Evolutionary conservation across 805 yeast genomes (phyloP).

Genomic region (Cyberlindnera maclurae): DNA sequence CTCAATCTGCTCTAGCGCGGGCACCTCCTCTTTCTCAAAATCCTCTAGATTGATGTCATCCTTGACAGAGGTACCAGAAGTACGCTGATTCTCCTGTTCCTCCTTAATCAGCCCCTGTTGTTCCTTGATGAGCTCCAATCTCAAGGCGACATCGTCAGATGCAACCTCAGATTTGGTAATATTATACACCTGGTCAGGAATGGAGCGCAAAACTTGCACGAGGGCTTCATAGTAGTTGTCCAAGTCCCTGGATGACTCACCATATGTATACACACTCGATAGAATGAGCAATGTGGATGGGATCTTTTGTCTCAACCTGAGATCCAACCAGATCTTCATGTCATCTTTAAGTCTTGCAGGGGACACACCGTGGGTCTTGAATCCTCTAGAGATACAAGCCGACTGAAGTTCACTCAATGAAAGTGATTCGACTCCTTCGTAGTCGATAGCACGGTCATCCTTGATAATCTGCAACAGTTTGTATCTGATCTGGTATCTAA

Average conservation of each 20-base stretch:
- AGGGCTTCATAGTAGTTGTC: conserved; percentile 77
- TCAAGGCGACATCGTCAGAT: conserved; percentile 51
- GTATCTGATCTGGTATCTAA: conserved; percentile 91
- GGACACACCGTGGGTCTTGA: conserved; percentile 68
- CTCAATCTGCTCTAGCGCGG: conserved; percentile 5
- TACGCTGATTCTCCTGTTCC: conserved; percentile 56
- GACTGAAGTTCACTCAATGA: conserved; percentile 72
- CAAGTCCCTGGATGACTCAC: conserved; percentile 41
- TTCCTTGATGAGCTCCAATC: conserved; percentile 66
- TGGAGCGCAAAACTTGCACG: conserved; percentile 75
- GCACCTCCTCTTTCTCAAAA: conserved; percentile 24
- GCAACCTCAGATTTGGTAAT: conserved; percentile 87
- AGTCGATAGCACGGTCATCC: conserved; percentile 87
- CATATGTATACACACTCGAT: conserved; percentile 85
- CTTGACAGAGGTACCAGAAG: conserved; percentile 20
- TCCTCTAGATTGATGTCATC: conserved; percentile 34
- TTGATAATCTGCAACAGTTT: conserved; percentile 83
- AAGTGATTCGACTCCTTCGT: conserved; percentile 86
- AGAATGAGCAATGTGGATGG: conserved; percentile 86
- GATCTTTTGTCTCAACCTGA: conserved; percentile 81
- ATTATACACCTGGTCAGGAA: conserved; percentile 93
- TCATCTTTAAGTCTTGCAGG: conserved; percentile 81
- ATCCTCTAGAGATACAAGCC: conserved; percentile 94
- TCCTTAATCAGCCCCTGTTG: conserved; percentile 80
- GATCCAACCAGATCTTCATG: conserved; percentile 79